Evolutionary conservation across 441 rosid genomes (phyloP).

Genomic region (Populus tomentosa): DNA sequence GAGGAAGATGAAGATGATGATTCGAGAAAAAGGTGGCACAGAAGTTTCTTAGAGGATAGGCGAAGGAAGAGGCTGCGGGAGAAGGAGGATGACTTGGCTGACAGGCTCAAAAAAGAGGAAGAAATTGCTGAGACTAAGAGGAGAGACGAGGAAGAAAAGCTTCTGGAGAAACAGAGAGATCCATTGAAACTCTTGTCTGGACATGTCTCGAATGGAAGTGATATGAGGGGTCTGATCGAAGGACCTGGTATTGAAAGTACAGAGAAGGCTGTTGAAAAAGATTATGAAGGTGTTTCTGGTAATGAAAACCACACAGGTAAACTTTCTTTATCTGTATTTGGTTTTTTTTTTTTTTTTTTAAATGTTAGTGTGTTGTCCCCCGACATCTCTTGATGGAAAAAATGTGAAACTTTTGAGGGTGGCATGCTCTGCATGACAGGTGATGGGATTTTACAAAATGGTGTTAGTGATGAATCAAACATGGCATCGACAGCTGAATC

Average conservation of each 20-base stretch:
- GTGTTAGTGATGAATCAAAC: constrained; percentile 46
- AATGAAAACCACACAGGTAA: constrained; percentile 33
- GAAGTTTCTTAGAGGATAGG: constrained; percentile 70
- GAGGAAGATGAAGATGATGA: constrained; percentile 90
- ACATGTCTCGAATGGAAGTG: constrained; percentile 42
- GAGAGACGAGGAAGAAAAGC: constrained; percentile 76
- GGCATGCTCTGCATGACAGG: constrained; percentile 23
- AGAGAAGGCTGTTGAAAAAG: constrained; percentile 33
- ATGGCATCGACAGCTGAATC: constrained; percentile 35
- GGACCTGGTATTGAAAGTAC: constrained; percentile 36
- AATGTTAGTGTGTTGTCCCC: not conserved
- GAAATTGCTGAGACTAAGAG: constrained; percentile 80
- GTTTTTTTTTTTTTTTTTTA: not conserved
- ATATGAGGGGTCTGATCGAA: constrained; percentile 28
- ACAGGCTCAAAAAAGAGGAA: constrained; percentile 72
- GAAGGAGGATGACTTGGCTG: constrained; percentile 82
- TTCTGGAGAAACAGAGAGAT: constrained; percentile 61
- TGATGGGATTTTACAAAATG: constrained; percentile 55
- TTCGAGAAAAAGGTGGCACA: constrained; percentile 80
- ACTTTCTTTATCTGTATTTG: not conserved
- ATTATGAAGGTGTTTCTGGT: constrained; percentile 32
- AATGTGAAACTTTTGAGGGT: not conserved
- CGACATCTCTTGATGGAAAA: not conserved
- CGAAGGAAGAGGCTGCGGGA: constrained; percentile 69
- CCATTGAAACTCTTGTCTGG: constrained; percentile 51